phyloP scores from a whole-genome alignment of 345 rosid genomes.

The Sisymbrium irio region DNA sequence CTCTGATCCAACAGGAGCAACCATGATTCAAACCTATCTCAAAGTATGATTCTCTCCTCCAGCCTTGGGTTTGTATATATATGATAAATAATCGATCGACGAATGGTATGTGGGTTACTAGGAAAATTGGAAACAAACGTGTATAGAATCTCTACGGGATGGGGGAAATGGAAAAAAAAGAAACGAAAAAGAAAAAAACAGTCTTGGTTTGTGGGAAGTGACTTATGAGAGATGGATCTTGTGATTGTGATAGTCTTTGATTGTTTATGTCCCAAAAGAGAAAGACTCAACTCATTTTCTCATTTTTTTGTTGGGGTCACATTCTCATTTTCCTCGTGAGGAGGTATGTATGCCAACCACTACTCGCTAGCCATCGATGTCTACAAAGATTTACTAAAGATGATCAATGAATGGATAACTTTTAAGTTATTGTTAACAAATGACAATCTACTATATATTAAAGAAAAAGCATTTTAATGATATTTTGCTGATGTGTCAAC shows the following conservation, averaged over 20 bases:
- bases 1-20: slow-evolving; percentile 88
- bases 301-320: too few species aligned
- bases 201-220: slow-evolving; percentile 12
- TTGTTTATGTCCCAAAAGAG: neutral
- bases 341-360: neutral
- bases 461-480: too few species aligned
- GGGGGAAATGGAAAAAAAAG: slow-evolving; percentile 2
- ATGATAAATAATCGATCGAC: slow-evolving; percentile 1
- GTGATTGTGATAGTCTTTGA: neutral
- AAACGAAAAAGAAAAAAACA: neutral
- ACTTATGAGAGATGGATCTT: neutral
- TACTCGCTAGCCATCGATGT: neutral
- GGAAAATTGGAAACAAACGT: slow-evolving; percentile 5
- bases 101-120: slow-evolving; percentile 5
- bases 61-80: slow-evolving; percentile 6
- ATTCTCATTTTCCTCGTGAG: neutral
- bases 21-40: slow-evolving; percentile 87
- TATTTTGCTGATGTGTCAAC: too few species aligned
- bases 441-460: too few species aligned
- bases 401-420: too few species aligned
- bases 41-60: slow-evolving; percentile 20
- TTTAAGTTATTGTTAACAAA: too few species aligned
- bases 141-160: slow-evolving; percentile 19
- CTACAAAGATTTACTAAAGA: too few species aligned
- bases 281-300: neutral